Percentiles rank a stretch among this genome's conserved stretches.
These are phyloP conservation scores for Talaromyces nanjingensis DNA, from an alignment of 495 filamentous ascomycete species.

Conservation along the genomic window DNA sequence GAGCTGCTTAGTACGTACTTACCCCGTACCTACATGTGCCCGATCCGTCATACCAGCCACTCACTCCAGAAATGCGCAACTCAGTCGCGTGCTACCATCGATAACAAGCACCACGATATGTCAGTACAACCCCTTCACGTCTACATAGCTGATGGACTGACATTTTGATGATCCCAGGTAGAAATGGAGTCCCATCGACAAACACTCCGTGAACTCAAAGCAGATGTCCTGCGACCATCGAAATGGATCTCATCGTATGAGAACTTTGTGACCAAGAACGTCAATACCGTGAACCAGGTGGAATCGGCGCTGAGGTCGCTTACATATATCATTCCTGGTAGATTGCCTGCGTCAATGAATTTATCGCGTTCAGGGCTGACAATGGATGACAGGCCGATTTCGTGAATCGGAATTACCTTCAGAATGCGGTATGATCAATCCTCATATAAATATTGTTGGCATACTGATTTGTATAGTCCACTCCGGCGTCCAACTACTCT, in stretches of 20 bases:
- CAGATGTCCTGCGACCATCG: slow-evolving; percentile 49
- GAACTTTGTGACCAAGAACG: slow-evolving; percentile 90
- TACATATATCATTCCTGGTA: slow-evolving; percentile 92
- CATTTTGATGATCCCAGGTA: background rate
- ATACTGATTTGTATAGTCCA: slow-evolving; percentile 47
- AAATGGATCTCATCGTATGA: slow-evolving; percentile 76
- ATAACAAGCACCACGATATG: background rate
- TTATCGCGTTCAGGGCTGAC: background rate
- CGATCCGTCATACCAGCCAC: slow-evolving; percentile 4
- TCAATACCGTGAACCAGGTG: slow-evolving; percentile 83
- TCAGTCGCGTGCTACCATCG: background rate
- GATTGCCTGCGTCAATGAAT: background rate
- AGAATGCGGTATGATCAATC: slow-evolving; percentile 63
- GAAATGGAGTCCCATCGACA: slow-evolving; percentile 30
- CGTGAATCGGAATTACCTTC: slow-evolving; percentile 90
- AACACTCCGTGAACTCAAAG: slow-evolving; percentile 23
- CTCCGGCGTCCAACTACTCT: slow-evolving; percentile 78
- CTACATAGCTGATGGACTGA: background rate
- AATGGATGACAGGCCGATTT: slow-evolving; percentile 60
- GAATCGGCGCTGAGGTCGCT: slow-evolving; percentile 86
- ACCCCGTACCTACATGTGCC: background rate
- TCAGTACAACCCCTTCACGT: background rate
- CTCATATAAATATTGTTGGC: too few relatives aligned
- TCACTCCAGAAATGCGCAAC: background rate
- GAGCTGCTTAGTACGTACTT: background rate